These are phyloP conservation scores for Cerrena zonata DNA, from an alignment of 1,284 basidiomycete genomes.

Conservation along the genomic window DNA sequence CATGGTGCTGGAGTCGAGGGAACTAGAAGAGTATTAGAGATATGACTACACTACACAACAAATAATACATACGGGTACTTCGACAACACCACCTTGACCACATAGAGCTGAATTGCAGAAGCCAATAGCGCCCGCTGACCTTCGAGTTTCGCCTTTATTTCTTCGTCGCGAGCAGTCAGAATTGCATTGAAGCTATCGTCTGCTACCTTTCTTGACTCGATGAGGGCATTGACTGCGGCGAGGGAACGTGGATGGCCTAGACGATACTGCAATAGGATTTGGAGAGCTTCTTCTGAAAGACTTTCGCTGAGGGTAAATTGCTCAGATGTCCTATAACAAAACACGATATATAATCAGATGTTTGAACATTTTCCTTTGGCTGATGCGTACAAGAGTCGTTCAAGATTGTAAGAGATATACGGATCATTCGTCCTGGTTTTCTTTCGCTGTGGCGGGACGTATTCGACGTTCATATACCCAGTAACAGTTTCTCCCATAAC, in stretches of 20 bases:
- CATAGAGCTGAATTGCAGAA: neutral
- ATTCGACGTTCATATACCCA: slow-evolving; percentile 15
- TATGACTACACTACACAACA: neutral
- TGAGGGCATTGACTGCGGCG: neutral
- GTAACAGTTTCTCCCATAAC: slow-evolving; percentile 19
- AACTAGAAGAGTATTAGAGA: neutral
- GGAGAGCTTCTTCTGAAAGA: slow-evolving; percentile 25
- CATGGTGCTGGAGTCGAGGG: neutral
- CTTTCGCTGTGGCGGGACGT: slow-evolving; percentile 5
- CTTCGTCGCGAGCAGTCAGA: neutral
- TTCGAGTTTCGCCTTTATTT: neutral
- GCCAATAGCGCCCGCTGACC: neutral
- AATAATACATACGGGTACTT: slow-evolving; percentile 3
- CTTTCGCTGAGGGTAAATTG: slow-evolving; percentile 23
- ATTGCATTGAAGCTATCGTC: neutral
- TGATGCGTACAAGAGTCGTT: slow-evolving; percentile 12
- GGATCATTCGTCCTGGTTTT: neutral
- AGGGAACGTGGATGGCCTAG: slow-evolving; percentile 16
- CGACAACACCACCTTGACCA: neutral
- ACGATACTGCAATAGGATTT: slow-evolving; percentile 25
- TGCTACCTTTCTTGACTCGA: neutral
- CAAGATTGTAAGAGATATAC: slow-evolving; percentile 6
- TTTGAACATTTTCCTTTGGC: neutral
- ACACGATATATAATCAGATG: neutral
- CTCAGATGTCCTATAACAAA: slow-evolving; percentile 19